Evolutionary conservation across 2,329 filamentous ascomycete species (phyloP), one percentile per base, ranked within the genome.

Genomic region (Fusarium fujikuroi): DNA sequence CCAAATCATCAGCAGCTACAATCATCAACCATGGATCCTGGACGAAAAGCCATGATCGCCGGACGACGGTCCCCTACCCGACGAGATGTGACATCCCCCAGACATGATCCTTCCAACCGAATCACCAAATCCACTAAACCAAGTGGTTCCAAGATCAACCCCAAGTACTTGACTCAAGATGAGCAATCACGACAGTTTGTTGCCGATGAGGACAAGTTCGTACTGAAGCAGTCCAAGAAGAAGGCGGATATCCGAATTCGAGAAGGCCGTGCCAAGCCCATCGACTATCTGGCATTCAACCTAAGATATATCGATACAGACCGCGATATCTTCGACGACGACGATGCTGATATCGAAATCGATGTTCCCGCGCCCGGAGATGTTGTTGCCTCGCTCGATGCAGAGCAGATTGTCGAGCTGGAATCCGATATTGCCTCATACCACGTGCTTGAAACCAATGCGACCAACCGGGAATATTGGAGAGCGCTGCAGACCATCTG

Each of bases 221-320:
- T 98, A 63, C 86, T 99, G 79, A 95, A 95, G 83, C 96, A 99
- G 84, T 93, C 95, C 52, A 99, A 98, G 87, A 98, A 97, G 86
- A 98, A 98, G 86, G 95, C 96, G 46, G 93, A 95, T 74, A 97
- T 99, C 76, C 92, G 96, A 44, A 95, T 98, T 50, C 93, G 95
- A 76, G 95, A 97, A 82, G 93, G 93, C 16, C 91, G 97, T 75
- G 95, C 95, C 63, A 95, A 94, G 79, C 93, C 95, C 15, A 95
- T 98, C 78, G 96, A 99, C 84, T 95, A 93, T 87, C 89, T 99
- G 50, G 94, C 95, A 2, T 96, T 98, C 78, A 97, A 93, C 69
- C 85, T 99, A 72, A 92, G 94, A 74, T 93, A 95, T 72, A 92
- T 98, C 74, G 96, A 99, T 80, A 88, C 91, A 36, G 93, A 95